Evolutionary conservation across 106 monocot species (phyloP).

Genomic region (Xerophyta viscosa): DNA sequence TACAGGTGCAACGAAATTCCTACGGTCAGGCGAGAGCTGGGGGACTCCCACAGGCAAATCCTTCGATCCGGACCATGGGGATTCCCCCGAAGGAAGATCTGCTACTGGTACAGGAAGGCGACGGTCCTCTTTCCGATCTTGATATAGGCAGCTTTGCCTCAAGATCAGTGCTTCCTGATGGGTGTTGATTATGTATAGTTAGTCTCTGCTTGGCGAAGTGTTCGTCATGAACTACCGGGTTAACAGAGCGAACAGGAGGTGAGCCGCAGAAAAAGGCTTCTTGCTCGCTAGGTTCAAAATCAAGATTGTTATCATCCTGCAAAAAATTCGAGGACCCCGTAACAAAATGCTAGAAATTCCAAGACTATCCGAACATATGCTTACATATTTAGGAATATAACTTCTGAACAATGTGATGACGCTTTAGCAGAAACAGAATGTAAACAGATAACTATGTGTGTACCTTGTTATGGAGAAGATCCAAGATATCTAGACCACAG

Average conservation of each 20-base stretch:
- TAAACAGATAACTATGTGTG: no score
- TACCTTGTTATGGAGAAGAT: slow-evolving; percentile 33
- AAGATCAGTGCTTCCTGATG: slow-evolving; percentile 3
- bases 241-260: slow-evolving; percentile 66
- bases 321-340: background rate
- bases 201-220: slow-evolving; percentile 41
- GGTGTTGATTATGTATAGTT: background rate
- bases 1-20: no score
- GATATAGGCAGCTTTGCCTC: background rate
- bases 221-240: slow-evolving; percentile 55
- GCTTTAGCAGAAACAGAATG: no score
- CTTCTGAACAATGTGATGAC: background rate
- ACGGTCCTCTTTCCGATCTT: slow-evolving; percentile 9
- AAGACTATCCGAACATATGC: background rate
- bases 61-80: no score
- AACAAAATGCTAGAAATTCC: background rate
- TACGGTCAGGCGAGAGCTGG: no score
- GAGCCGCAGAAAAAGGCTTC: slow-evolving; percentile 53
- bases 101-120: slow-evolving; percentile 16
- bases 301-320: slow-evolving; percentile 57
- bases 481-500: slow-evolving; percentile 14
- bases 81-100: no score
- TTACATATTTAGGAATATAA: background rate
- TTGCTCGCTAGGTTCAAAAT: slow-evolving; percentile 19
- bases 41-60: no score